phyloP scores from a whole-genome alignment of 2,329 filamentous ascomycete species.

The Fusarium mangiferae region DNA sequence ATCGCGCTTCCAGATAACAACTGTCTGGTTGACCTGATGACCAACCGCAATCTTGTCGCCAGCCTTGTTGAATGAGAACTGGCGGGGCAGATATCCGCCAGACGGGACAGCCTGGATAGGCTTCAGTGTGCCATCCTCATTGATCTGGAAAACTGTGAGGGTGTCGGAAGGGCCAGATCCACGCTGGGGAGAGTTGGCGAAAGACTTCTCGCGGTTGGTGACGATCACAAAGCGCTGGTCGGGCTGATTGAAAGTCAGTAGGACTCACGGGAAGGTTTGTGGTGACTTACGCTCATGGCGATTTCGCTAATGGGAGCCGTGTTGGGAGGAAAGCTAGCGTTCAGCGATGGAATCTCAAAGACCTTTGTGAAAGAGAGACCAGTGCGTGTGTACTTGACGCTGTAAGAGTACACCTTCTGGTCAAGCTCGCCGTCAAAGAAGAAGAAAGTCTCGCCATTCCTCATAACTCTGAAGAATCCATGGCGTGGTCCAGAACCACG shows the following conservation, averaged over 20 bases:
- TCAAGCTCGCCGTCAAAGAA: slow-evolving; percentile 40
- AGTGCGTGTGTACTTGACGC: slow-evolving; percentile 25
- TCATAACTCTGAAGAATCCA: slow-evolving; percentile 36
- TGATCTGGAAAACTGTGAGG: slow-evolving; percentile 35
- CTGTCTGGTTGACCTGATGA: slow-evolving; percentile 38
- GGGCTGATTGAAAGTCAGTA: slow-evolving; percentile 10
- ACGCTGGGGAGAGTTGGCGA: slow-evolving; percentile 23
- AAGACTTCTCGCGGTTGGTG: slow-evolving; percentile 39
- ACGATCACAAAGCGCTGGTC: slow-evolving; percentile 38
- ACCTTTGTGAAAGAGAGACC: slow-evolving; percentile 36
- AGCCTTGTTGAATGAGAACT: slow-evolving; percentile 40
- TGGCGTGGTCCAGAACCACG: slow-evolving; percentile 36
- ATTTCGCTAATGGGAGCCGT: slow-evolving; percentile 40
- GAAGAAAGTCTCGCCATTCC: slow-evolving; percentile 37
- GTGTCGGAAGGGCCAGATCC: slow-evolving; percentile 36
- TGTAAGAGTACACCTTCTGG: slow-evolving; percentile 41
- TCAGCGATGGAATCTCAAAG: slow-evolving; percentile 35
- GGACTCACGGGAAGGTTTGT: rapidly evolving
- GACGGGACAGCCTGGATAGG: slow-evolving; percentile 36
- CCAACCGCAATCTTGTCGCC: slow-evolving; percentile 42
- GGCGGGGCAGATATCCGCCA: slow-evolving; percentile 36
- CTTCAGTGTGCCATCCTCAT: slow-evolving; percentile 28
- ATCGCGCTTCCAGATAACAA: slow-evolving; percentile 40
- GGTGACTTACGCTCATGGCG: slow-evolving; percentile 32
- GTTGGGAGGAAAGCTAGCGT: slow-evolving; percentile 27